Evolutionary conservation across 139 green algal species (phyloP).

Genomic region (Chlorella sp.): DNA sequence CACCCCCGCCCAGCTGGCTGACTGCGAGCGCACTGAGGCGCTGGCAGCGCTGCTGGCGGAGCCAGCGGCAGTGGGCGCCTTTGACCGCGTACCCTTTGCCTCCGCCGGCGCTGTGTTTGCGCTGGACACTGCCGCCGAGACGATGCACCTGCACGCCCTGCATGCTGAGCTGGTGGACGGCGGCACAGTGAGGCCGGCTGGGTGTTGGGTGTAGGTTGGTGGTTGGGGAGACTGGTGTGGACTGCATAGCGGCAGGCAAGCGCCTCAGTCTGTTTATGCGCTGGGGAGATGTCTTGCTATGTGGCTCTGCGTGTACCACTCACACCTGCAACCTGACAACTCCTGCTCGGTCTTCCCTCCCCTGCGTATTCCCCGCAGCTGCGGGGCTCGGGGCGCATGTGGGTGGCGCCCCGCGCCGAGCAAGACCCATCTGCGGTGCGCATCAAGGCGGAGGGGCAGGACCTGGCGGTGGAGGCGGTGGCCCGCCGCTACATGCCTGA

Average conservation of each 20-base stretch:
- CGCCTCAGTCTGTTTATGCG: too few species aligned
- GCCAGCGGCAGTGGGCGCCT: slow-evolving; percentile 79
- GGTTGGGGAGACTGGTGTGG: too few species aligned
- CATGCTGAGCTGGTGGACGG: slow-evolving; percentile 79
- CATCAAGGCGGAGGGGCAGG: slow-evolving; percentile 58
- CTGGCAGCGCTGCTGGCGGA: slow-evolving; percentile 51
- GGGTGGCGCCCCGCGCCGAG: slow-evolving; percentile 83
- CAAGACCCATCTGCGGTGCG: slow-evolving; percentile 81
- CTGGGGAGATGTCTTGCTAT: too few species aligned
- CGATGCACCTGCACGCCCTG: slow-evolving; percentile 75
- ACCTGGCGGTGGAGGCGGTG: slow-evolving; percentile 76
- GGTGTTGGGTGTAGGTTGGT: neutral
- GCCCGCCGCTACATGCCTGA: slow-evolving; percentile 79
- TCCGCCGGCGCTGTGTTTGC: slow-evolving; percentile 81
- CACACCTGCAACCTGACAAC: too few species aligned
- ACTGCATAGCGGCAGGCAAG: too few species aligned
- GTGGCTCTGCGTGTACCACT: too few species aligned
- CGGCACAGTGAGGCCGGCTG: slow-evolving; percentile 63
- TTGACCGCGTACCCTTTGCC: slow-evolving; percentile 73
- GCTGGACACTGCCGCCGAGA: slow-evolving; percentile 82
- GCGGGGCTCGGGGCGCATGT: slow-evolving; percentile 80
- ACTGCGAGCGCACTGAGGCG: slow-evolving; percentile 48
- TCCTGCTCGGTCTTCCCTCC: too few species aligned
- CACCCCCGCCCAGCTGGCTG: slow-evolving; percentile 23
- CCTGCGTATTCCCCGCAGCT: slow-evolving; percentile 19